Evolutionary conservation across 805 yeast genomes (phyloP).

Genomic region (Zygosaccharomyces bisporus): DNA sequence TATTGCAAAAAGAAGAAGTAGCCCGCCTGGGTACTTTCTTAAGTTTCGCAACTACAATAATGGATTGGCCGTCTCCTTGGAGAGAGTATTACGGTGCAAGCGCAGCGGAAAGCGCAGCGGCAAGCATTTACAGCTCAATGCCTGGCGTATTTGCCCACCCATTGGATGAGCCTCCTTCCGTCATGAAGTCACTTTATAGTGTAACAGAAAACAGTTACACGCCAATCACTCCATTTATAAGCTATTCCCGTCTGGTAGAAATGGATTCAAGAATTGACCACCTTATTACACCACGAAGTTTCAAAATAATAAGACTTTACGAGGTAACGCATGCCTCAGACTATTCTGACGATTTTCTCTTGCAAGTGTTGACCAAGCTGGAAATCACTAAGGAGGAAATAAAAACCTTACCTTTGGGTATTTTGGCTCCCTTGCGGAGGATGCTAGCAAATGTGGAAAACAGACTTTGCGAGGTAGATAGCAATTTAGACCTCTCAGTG

Average conservation of each 20-base stretch:
- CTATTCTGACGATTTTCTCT: constrained; percentile 50
- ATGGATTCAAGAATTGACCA: constrained; percentile 54
- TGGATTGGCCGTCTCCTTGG: constrained; percentile 77
- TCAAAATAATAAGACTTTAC: constrained; percentile 53
- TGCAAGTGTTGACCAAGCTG: constrained; percentile 58
- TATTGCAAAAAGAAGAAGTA: constrained; percentile 39
- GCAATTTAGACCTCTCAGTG: constrained; percentile 45
- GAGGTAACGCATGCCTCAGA: constrained; percentile 57
- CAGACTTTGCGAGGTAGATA: constrained; percentile 48
- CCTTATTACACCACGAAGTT: constrained; percentile 62
- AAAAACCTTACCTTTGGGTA: constrained; percentile 71
- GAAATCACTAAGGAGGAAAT: constrained; percentile 49
- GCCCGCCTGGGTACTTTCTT: constrained; percentile 50
- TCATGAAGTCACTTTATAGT: constrained; percentile 43
- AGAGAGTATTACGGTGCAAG: constrained; percentile 44
- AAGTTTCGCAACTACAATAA: constrained; percentile 59
- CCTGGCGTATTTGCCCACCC: constrained; percentile 27
- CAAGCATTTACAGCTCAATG: constrained; percentile 1
- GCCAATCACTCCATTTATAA: constrained; percentile 47
- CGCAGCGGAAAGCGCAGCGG: too few species aligned
- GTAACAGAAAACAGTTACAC: constrained; percentile 28
- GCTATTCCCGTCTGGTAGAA: constrained; percentile 64
- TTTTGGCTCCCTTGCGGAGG: constrained; percentile 63
- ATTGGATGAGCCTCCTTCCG: constrained; percentile 35
- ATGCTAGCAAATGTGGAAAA: constrained; percentile 53